These are phyloP conservation scores for Pseudocercospora cruenta DNA, from an alignment of 2,329 filamentous ascomycete genomes.

Conservation along the genomic window DNA sequence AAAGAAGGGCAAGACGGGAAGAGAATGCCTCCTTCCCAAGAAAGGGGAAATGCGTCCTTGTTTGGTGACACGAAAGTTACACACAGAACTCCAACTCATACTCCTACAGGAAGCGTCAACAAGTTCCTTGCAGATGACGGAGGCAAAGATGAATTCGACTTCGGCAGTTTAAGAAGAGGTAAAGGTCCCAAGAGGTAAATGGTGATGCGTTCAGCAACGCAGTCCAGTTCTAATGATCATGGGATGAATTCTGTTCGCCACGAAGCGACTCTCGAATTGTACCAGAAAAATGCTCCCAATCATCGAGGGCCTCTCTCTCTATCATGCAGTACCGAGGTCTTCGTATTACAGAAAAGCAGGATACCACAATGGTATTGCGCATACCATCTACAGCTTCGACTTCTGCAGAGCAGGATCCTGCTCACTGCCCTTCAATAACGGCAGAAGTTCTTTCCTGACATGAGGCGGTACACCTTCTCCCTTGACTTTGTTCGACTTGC, in stretches of 20 bases:
- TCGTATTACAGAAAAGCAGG: not conserved
- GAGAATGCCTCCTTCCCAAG: conserved; percentile 4
- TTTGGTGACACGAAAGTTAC: conserved; percentile 22
- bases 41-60: conserved; percentile 18
- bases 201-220: not conserved
- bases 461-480: conserved; percentile 64
- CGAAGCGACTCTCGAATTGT: not conserved
- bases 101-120: conserved; percentile 2
- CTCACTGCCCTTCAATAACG: conserved; percentile 34
- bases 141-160: conserved; percentile 26
- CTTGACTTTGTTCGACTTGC: conserved; percentile 69
- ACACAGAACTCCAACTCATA: conserved; percentile 12
- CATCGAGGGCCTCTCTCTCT: not conserved
- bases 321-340: not conserved
- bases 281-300: not conserved
- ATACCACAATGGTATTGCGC: not conserved
- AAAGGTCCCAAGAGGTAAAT: conserved; percentile 14
- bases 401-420: conserved; percentile 27
- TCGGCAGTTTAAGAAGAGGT: conserved; percentile 28
- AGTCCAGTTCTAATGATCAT: not conserved
- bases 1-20: not conserved
- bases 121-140: not conserved
- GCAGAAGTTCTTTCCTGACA: conserved; percentile 53
- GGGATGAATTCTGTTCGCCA: not conserved
- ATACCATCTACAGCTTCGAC: conserved; percentile 21